Percentiles rank a stretch among this genome's conserved stretches.
phyloP scores from a whole-genome alignment of 495 filamentous ascomycete genomes.

The Talaromyces proteolyticus region DNA sequence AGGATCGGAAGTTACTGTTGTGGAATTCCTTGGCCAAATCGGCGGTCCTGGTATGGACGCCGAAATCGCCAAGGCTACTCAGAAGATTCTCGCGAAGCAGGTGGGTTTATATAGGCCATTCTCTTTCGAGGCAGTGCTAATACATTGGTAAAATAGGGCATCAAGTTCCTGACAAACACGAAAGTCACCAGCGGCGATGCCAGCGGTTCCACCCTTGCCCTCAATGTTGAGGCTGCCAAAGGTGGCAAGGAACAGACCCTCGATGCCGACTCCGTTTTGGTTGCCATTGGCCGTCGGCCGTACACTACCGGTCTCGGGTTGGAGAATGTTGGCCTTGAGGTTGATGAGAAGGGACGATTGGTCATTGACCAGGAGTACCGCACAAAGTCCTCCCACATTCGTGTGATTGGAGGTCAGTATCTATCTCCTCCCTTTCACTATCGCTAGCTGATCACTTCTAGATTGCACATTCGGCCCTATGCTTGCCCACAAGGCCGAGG shows the following conservation, averaged over 20 bases:
- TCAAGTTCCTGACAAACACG: constrained; percentile 96
- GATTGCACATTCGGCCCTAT: constrained; percentile 98
- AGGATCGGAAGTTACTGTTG: constrained; percentile 90
- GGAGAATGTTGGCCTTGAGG: constrained; percentile 91
- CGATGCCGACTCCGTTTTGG: constrained; percentile 92
- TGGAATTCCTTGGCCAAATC: constrained; percentile 94
- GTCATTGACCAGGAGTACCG: constrained; percentile 98
- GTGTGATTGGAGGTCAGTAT: constrained; percentile 63
- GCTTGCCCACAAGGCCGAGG: constrained; percentile 99
- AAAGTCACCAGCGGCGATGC: constrained; percentile 87
- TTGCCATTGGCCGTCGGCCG: constrained; percentile 91
- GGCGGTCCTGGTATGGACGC: constrained; percentile 96
- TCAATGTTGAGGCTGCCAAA: constrained; percentile 88
- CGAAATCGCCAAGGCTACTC: constrained; percentile 86
- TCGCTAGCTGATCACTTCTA: neutral
- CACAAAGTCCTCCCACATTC: constrained; percentile 94
- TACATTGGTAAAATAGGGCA: constrained; percentile 40
- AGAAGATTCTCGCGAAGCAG: constrained; percentile 93
- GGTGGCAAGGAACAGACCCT: constrained; percentile 91
- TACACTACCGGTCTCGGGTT: constrained; percentile 89
- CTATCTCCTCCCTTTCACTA: neutral
- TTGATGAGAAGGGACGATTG: constrained; percentile 87
- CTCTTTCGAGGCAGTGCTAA: neutral
- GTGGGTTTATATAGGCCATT: neutral
- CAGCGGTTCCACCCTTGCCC: constrained; percentile 64